Evolutionary conservation across 2,329 filamentous ascomycete genomes (phyloP).

Genomic region (Fusarium marasasianum): DNA sequence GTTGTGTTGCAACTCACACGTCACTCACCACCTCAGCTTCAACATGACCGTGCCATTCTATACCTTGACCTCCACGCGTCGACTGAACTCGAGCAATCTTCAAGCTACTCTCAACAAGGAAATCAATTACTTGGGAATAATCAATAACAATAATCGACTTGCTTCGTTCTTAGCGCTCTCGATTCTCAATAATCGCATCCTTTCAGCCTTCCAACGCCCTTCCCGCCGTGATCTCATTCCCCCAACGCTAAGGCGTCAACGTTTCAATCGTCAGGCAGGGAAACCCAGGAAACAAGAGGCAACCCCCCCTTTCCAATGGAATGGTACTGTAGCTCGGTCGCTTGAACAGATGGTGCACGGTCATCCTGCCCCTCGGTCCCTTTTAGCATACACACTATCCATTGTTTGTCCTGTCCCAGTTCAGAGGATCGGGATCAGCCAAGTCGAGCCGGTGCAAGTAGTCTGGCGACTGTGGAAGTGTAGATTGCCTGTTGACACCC

Average conservation of each 20-base stretch:
- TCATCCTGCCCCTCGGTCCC: neutral
- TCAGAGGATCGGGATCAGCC: constrained; percentile 26
- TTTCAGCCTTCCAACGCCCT: constrained; percentile 8
- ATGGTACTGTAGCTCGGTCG: constrained; percentile 20
- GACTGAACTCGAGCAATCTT: neutral
- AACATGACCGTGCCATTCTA: neutral
- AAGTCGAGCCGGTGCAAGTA: constrained; percentile 10
- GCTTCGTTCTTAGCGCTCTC: neutral
- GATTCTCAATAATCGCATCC: constrained; percentile 4
- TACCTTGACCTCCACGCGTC: neutral
- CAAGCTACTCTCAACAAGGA: neutral
- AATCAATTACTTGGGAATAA: neutral
- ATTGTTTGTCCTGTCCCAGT: constrained; percentile 8
- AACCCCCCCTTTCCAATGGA: constrained; percentile 25
- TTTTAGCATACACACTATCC: neutral
- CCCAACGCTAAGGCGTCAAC: constrained; percentile 22
- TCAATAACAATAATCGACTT: neutral
- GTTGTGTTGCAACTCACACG: neutral
- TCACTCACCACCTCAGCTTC: neutral
- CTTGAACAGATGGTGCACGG: neutral
- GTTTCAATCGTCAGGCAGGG: constrained; percentile 12
- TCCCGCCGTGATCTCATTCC: constrained; percentile 14
- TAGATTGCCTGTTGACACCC: neutral
- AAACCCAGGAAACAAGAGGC: neutral
- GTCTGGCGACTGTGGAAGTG: neutral